phyloP scores from a whole-genome alignment of 148 eudicot species.

The Diospyros kaki region DNA sequence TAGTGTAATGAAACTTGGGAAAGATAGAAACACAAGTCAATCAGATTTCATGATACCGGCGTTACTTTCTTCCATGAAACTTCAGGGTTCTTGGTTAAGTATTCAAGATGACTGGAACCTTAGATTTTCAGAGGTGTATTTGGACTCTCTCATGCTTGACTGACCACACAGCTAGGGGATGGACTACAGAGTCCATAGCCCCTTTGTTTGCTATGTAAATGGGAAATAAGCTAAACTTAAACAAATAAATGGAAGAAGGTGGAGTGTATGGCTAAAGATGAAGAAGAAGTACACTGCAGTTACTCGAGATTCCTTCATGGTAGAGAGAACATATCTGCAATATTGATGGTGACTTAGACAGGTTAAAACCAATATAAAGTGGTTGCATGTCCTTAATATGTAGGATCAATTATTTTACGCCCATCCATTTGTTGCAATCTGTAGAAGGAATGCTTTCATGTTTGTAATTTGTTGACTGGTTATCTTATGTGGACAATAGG shows the following conservation, averaged over 20 bases:
- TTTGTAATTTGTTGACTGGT: not conserved
- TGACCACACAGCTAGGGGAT: too few relatives aligned
- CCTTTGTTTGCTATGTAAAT: too few relatives aligned
- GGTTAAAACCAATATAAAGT: too few relatives aligned
- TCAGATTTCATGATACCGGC: not conserved
- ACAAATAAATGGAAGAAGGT: not conserved
- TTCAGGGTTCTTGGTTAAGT: not conserved
- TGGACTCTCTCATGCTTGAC: too few relatives aligned
- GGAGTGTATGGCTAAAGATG: not conserved
- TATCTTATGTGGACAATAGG: not conserved
- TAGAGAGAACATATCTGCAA: not conserved
- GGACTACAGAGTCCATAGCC: too few relatives aligned
- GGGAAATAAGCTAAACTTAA: too few relatives aligned
- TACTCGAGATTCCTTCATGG: not conserved
- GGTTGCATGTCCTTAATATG: not conserved
- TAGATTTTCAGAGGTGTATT: too few relatives aligned
- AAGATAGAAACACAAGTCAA: not conserved
- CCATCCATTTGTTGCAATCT: constrained; percentile 4
- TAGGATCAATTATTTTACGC: too few relatives aligned
- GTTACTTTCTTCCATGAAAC: not conserved
- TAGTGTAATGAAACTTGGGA: not conserved
- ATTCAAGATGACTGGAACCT: too few relatives aligned
- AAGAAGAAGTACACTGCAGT: not conserved
- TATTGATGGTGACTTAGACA: too few relatives aligned
- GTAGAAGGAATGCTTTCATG: not conserved